Conservation (phyloP, 371 early-diverging fungal genomes). For the Mucor saturninus region DNA sequence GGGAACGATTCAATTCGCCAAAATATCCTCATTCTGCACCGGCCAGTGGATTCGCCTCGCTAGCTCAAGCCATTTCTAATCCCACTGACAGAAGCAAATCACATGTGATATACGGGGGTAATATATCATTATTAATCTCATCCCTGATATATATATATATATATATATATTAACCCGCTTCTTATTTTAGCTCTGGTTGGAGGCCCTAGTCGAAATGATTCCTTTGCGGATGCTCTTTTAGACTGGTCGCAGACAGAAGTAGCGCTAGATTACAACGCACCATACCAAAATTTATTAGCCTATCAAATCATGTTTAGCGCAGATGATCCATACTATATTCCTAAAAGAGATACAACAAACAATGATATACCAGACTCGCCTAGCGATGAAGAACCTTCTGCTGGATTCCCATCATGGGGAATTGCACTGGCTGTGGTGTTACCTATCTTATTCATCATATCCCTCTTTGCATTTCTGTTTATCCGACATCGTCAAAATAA, state of each 20-base stretch:
- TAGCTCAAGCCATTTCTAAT: slow-evolving; percentile 6
- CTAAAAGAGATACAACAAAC: too few relatives aligned
- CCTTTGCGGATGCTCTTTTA: slow-evolving; percentile 39
- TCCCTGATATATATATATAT: neutral
- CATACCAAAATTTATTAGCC: slow-evolving; percentile 51
- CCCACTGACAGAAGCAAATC: slow-evolving; percentile 3
- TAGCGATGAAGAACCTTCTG: neutral
- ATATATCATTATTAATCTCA: slow-evolving; percentile 2
- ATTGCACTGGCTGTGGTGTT: neutral
- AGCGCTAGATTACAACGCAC: slow-evolving; percentile 60
- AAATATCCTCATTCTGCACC: slow-evolving; percentile 55
- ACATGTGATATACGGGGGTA: slow-evolving; percentile 31
- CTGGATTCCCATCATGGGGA: neutral
- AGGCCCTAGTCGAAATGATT: slow-evolving; percentile 51
- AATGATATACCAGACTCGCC: neutral
- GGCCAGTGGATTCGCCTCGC: slow-evolving; percentile 35
- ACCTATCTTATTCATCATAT: neutral
- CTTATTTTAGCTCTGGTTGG: slow-evolving; percentile 54
- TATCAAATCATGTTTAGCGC: slow-evolving; percentile 45
- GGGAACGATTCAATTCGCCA: slow-evolving; percentile 54
- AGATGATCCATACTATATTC: slow-evolving; percentile 15
- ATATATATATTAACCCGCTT: neutral
- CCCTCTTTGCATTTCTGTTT: neutral
- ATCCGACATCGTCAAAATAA: neutral
- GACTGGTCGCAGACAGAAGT: slow-evolving; percentile 59